Percentiles rank a stretch among this genome's conserved stretches.
Conservation (phyloP, 176 grass and related monocot species). For the Aegilops umbellulata region DNA sequence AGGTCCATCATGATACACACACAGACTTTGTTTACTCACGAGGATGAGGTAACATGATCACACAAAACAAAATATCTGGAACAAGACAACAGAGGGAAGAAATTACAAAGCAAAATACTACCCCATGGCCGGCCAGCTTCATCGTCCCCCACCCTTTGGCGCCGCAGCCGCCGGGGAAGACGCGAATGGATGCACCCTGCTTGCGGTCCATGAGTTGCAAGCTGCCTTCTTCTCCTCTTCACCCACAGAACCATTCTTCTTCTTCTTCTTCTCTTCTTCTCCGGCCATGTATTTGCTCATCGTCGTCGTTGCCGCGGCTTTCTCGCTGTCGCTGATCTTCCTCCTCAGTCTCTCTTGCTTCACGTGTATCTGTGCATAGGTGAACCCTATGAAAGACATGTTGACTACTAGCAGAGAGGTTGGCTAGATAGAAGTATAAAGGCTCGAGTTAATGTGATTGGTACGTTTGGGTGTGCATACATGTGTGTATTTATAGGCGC, state of each 20-base stretch:
- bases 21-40: background rate
- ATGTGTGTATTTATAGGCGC: slow-evolving; percentile 24
- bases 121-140: background rate
- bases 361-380: slow-evolving; percentile 41
- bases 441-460: background rate
- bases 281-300: background rate
- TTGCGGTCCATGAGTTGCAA: background rate
- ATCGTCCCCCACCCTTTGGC: background rate
- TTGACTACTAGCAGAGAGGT: background rate
- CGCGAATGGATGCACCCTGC: slow-evolving; percentile 20
- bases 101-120: background rate
- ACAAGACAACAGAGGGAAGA: background rate
- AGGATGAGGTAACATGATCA: background rate
- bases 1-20: background rate
- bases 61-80: too few relatives aligned
- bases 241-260: too few relatives aligned
- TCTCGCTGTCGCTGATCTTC: background rate
- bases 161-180: background rate
- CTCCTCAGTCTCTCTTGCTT: slow-evolving; percentile 14
- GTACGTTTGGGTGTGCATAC: background rate
- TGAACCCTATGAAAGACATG: slow-evolving; percentile 38
- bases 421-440: background rate
- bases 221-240: background rate
- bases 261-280: background rate
- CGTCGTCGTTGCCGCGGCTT: background rate